Evolutionary conservation across 2,329 filamentous ascomycete genomes (phyloP), one percentile per base, ranked within the genome.

Genomic region (Elsinoe arachidis): DNA sequence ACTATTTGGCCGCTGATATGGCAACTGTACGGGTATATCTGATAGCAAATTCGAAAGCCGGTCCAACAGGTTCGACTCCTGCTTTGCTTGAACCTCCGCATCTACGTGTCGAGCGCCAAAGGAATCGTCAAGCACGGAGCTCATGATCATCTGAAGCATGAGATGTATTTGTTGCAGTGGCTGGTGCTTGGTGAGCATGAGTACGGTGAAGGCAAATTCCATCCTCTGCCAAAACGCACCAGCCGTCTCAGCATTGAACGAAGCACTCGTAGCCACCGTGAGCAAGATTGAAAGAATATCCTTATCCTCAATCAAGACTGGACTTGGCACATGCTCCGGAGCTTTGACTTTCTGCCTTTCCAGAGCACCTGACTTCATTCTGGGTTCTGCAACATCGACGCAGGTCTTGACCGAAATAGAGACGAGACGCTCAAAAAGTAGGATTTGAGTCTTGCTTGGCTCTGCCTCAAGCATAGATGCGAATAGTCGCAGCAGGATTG

Each of bases 151-250:
- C 23, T 79, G 76, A 7, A 91, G 73, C 74, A 85, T 85, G 26
- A 78, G 75, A 1, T 81, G 72, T 55, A 88, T 84, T 52, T 89
- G 83, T 1, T 75, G 69, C 0, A 82, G 72, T 1, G 80, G 80
- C 60, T 90, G 86, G 56, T 83, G 84, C 30, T 81, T 80, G 59
- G 81, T 84, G 1, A 92, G 76, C 63, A 88, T 79, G 57, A 87
- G 74, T 11, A 88, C 71, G 9, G 86, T 79, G 61, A 87, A 84
- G 44, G 87, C 81, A 21, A 83, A 78, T 2, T 84, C 80, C 60
- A 90, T 81, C 37, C 77, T 71, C 59, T 76, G 79, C 88, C 88
- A 93, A 64, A 90, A 87, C 11, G 65, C 69, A 14, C 66, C 67
- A 1, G 76, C 72, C 1, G 70, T 68, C 15, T 75, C 72, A 3